phyloP scores from a whole-genome alignment of 306 rosid species.

The Dalbergia cultrata region DNA sequence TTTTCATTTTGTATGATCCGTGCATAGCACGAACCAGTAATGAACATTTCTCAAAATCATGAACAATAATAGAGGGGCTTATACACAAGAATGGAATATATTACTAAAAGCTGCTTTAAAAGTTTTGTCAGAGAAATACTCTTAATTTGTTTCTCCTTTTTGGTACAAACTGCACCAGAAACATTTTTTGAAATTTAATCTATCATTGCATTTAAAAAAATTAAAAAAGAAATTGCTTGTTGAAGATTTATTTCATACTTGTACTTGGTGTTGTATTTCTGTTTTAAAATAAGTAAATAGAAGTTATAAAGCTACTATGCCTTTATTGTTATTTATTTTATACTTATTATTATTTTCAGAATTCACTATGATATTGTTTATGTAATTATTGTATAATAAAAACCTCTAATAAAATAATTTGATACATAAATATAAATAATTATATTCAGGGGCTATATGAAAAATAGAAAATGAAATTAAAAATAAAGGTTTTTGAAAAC shows the following conservation, averaged over 20 bases:
- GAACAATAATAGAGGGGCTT: not conserved
- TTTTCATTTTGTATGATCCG: too few species aligned
- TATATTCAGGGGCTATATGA: too few species aligned
- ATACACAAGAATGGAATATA: not conserved
- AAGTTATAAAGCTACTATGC: not conserved
- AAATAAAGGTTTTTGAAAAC: too few species aligned
- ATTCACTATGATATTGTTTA: too few species aligned
- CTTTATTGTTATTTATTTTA: too few species aligned
- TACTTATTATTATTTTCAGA: too few species aligned
- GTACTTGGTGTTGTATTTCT: not conserved
- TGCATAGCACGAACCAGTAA: too few species aligned
- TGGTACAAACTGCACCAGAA: not conserved
- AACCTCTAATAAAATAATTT: too few species aligned
- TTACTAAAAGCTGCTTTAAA: conserved; percentile 6
- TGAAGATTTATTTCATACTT: not conserved
- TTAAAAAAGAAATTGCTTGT: not conserved
- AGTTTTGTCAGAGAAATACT: not conserved
- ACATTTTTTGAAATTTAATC: not conserved
- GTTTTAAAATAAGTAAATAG: not conserved
- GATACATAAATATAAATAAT: too few species aligned
- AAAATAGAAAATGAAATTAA: too few species aligned
- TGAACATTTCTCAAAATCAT: not conserved
- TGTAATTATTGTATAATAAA: too few species aligned
- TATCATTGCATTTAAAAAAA: too few species aligned
- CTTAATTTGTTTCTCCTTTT: conserved; percentile 14